phyloP scores from a whole-genome alignment of 768 basidiomycete species.

The Pulveroboletus sp. region DNA sequence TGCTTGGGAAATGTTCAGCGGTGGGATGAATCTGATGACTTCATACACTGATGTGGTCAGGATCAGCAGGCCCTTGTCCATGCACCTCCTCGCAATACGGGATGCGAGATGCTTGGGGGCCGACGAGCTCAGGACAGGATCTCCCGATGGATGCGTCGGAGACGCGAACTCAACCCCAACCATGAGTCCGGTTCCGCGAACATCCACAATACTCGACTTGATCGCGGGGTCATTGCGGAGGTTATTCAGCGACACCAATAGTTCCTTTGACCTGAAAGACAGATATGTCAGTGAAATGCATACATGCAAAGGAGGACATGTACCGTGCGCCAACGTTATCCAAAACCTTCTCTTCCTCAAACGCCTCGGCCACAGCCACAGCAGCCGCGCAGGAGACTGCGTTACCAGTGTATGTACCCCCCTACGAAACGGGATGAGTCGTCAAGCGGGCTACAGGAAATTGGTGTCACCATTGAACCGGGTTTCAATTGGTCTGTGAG shows the following conservation, averaged over 20 bases:
- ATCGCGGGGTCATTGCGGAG: constrained; percentile 53
- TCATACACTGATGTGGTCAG: constrained; percentile 89
- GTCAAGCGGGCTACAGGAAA: background rate
- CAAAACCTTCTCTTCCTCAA: constrained; percentile 76
- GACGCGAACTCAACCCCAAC: constrained; percentile 75
- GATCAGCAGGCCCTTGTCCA: constrained; percentile 81
- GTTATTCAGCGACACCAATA: constrained; percentile 55
- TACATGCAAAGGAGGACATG: constrained; percentile 6
- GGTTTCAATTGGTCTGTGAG: constrained; percentile 73
- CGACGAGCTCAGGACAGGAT: constrained; percentile 35
- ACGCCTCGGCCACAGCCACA: constrained; percentile 70
- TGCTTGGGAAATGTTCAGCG: constrained; percentile 71
- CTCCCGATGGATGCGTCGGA: constrained; percentile 50
- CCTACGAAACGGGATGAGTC: constrained; percentile 37
- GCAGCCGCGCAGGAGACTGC: constrained; percentile 91
- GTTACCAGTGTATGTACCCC: constrained; percentile 90
- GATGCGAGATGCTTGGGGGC: constrained; percentile 56
- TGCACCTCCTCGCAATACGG: constrained; percentile 71
- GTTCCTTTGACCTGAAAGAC: constrained; percentile 57
- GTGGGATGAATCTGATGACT: constrained; percentile 88
- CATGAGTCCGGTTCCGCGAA: constrained; percentile 90
- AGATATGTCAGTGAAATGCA: background rate
- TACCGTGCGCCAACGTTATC: constrained; percentile 74
- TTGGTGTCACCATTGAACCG: constrained; percentile 63
- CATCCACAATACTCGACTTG: constrained; percentile 64